phyloP scores from a whole-genome alignment of 495 filamentous ascomycete genomes.

The Aspergillus biplanus region DNA sequence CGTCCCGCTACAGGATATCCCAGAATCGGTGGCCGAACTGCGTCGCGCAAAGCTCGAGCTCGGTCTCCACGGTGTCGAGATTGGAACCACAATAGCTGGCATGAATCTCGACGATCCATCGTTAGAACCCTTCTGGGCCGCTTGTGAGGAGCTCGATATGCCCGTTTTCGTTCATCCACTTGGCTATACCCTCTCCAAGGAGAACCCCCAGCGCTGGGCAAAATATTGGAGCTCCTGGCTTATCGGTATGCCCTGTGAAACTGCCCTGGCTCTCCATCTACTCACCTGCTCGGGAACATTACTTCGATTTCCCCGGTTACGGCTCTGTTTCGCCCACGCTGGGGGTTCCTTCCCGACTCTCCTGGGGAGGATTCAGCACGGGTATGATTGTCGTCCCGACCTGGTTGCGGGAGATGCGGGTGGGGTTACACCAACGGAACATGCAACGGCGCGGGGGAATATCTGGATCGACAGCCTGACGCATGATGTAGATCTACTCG shows the following conservation, averaged over 20 bases:
- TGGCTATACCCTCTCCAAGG: slow-evolving; percentile 23
- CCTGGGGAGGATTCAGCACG: slow-evolving; percentile 29
- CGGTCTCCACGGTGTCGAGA: slow-evolving; percentile 25
- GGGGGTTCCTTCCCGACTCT: slow-evolving; percentile 26
- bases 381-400: slow-evolving; percentile 30
- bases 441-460: slow-evolving; percentile 25
- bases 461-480: slow-evolving; percentile 33
- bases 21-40: slow-evolving; percentile 19
- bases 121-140: slow-evolving; percentile 26
- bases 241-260: slow-evolving; percentile 30
- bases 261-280: slow-evolving; percentile 26
- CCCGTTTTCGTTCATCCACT: slow-evolving; percentile 29
- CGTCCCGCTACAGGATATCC: slow-evolving; percentile 26
- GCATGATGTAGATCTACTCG: slow-evolving; percentile 27
- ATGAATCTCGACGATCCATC: slow-evolving; percentile 13
- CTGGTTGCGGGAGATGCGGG: slow-evolving; percentile 26
- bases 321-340: slow-evolving; percentile 29
- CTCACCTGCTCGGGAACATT: slow-evolving; percentile 24
- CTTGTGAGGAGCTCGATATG: slow-evolving; percentile 26
- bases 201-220: slow-evolving; percentile 26
- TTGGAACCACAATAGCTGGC: slow-evolving; percentile 24
- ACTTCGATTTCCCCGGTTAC: slow-evolving; percentile 23
- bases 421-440: slow-evolving; percentile 23
- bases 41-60: slow-evolving; percentile 22
- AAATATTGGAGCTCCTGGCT: slow-evolving; percentile 30